phyloP scores from a whole-genome alignment of 2,329 filamentous ascomycete species.

The Ceratocystis harringtonii region DNA sequence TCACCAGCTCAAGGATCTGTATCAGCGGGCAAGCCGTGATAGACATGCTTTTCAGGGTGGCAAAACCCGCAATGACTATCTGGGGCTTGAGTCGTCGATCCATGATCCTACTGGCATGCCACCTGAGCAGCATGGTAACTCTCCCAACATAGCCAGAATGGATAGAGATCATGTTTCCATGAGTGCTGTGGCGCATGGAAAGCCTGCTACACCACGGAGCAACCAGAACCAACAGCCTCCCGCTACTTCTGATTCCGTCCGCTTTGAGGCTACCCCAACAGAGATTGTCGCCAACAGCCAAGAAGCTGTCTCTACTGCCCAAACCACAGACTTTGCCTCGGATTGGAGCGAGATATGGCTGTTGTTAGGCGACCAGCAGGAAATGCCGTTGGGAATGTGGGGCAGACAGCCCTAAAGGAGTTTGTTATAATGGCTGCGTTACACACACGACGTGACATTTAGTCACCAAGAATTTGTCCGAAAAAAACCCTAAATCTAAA shows the following conservation, averaged over 20 bases:
- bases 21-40: constrained; percentile 9
- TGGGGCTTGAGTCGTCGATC: constrained; percentile 12
- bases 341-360: constrained; percentile 14
- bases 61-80: constrained; percentile 13
- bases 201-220: background rate
- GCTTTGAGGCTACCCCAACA: background rate
- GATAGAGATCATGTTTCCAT: constrained; percentile 3
- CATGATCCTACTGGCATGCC: constrained; percentile 11
- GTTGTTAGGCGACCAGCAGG: constrained; percentile 12
- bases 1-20: constrained; percentile 3
- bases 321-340: constrained; percentile 1
- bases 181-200: background rate
- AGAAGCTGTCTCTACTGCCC: background rate
- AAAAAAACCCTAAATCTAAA: background rate
- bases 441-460: background rate
- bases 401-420: background rate
- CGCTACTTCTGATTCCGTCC: background rate
- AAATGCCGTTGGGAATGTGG: background rate
- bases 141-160: constrained; percentile 9
- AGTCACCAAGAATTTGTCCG: background rate
- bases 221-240: background rate
- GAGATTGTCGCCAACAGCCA: background rate
- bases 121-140: constrained; percentile 1
- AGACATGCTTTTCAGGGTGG: constrained; percentile 7
- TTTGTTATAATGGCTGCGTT: background rate